A percentile compares a stretch with the other conserved stretches of the same genome.
Conservation (phyloP, 2,329 filamentous ascomycete species). For the Endoconidiophora laricicola region DNA sequence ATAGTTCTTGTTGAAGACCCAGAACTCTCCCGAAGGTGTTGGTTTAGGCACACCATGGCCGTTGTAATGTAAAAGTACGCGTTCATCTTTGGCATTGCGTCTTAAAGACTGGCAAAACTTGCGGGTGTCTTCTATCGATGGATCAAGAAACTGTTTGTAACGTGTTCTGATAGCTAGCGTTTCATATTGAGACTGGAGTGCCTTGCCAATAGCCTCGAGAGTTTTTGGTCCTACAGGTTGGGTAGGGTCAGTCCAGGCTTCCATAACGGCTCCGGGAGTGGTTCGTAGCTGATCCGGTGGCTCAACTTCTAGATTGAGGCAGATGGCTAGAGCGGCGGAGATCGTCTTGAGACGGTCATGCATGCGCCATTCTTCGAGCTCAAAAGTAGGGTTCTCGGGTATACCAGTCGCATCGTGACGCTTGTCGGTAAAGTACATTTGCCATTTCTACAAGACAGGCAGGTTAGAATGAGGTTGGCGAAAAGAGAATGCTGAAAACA, state of each 20-base stretch:
- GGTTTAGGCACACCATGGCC: conserved; percentile 94
- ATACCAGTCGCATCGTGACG: conserved; percentile 88
- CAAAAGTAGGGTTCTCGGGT: conserved; percentile 49
- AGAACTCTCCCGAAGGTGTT: conserved; percentile 89
- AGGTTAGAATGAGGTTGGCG: background rate
- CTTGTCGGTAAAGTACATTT: conserved; percentile 99
- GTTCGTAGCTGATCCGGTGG: conserved; percentile 95
- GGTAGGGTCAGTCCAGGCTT: conserved; percentile 93
- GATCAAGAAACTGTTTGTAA: conserved; percentile 93
- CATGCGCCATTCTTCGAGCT: conserved; percentile 91
- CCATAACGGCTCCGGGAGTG: conserved; percentile 77
- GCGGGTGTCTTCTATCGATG: conserved; percentile 92
- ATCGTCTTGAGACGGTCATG: conserved; percentile 92
- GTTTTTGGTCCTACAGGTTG: conserved; percentile 65
- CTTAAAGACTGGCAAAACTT: conserved; percentile 86
- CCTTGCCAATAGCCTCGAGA: conserved; percentile 87
- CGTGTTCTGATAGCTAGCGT: conserved; percentile 87
- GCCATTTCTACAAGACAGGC: conserved; percentile 57
- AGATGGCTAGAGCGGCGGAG: conserved; percentile 83
- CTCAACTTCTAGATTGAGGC: conserved; percentile 93
- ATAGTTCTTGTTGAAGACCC: conserved; percentile 98
- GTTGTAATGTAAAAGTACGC: conserved; percentile 96
- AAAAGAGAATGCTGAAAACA: conserved; percentile 21
- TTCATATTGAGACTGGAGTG: conserved; percentile 91
- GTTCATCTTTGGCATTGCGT: conserved; percentile 85